Evolutionary conservation across 345 rosid species (phyloP).

Genomic region (thale cress (Arabidopsis thaliana)): TAIR10.1 NC_003074.8:7536501-7537000

Average conservation of each 20-base stretch:
- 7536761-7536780: slow-evolving; percentile 37
- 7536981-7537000: slow-evolving; percentile 8
- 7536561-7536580: too few species aligned
- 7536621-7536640: too few species aligned
- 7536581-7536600: too few species aligned
- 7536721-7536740: neutral
- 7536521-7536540: neutral
- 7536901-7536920: slow-evolving; percentile 28
- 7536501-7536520: slow-evolving; percentile 37
- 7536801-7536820: slow-evolving; percentile 20
- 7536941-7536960: slow-evolving; percentile 14
- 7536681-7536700: neutral
- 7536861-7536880: slow-evolving; percentile 15
- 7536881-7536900: slow-evolving; percentile 3
- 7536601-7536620: too few species aligned
- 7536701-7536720: neutral
- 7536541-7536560: too few species aligned
- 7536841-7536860: slow-evolving; percentile 23
- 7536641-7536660: too few species aligned
- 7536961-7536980: neutral
- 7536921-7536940: slow-evolving; percentile 28
- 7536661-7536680: neutral
- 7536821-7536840: slow-evolving; percentile 15
- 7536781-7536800: slow-evolving; percentile 36
- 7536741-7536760: slow-evolving; percentile 27